Base-by-base conservation (phyloP, 768 basidiomycete species). In the Amanita jacksonii region DNA sequence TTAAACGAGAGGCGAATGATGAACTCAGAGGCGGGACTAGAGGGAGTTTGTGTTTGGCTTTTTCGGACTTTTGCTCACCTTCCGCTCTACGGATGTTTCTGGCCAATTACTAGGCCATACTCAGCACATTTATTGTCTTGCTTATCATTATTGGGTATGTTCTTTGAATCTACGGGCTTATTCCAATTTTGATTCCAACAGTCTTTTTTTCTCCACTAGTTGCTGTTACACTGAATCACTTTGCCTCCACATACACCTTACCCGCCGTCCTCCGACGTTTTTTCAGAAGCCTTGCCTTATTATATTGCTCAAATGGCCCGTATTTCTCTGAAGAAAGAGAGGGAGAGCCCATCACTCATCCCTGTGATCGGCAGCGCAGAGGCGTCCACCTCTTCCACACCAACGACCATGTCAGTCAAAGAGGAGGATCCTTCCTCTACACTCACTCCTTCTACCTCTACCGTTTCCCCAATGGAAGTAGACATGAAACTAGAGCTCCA, bases 401-500 rank as follows among this genome's bases (percentile, higher is more conserved):
- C 44, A 38, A 45, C 44, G 36, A 53, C 52, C 56, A 54, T 39
- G 51, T 47, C 54, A 42, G 46, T 50, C 53, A 57, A 62, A 56
- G 57, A 27, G 43, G 43, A 54, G 51, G 62, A 62, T 50, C 46
- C 56, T 56, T 49, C 58, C 46, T 44, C 54, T 57, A 52, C 55
- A 47, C 43, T 37, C 46, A 52, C 58, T 28, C 57, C 52, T 40
- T 47, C 57, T 38, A 55, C 56, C 41, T 57, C 57, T 36, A 47
- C 52, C 35, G 42, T 53, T 35, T 37, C 52, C 41, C 46, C 49
- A 24, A 63, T 61, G 54, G 57, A 64, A 43, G 49, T 59, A 49
- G 58, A 65, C 48, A 37, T 57, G 52, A 65, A 65, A 49, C 34
- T 54, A 44, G 61, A 65, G 33, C 46, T 48, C 39, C 51, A 56